Base-by-base conservation (phyloP, 768 basidiomycete genomes). In the Hygrocybe coccinea region DNA sequence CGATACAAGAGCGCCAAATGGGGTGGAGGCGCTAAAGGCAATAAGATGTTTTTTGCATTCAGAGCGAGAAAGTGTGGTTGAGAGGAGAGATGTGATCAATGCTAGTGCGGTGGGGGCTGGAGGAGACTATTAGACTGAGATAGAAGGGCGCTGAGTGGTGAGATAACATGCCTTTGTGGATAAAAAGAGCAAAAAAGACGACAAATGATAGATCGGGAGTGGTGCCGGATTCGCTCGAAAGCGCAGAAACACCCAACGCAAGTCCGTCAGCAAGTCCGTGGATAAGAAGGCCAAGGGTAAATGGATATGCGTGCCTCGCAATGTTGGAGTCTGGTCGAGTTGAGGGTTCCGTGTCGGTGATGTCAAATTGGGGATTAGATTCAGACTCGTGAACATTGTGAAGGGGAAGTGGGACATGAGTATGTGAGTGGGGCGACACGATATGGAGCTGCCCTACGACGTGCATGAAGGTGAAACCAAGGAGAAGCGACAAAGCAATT, bases 231-330 rank as follows among this genome's bases (percentile, higher is more conserved):
- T 66, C 64, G 9, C 60, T 56, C 2, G 68, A 68, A 36, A 86
- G 71, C 11, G 80, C 78, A 2, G 89, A 87, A 17, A 93, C 87
- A 21, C 95, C 97, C 37, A 98, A 74, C 2, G 91, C 92, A 55
- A 97, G 84, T 3, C 97, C 95, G 69, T 99, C 97, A 0, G 93
- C 89, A 47, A 94, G 76, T 1, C 85, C 89, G 65, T 99, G 95
- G 22, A 93, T 80, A 22, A 91, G 79, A 44, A 98, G 74, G 1
- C 95, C 97, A 8, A 97, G 70, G 0, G 93, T 91, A 36, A 95
- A 77, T 36, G 93, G 78, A 50, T 86, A 81, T 8, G 85, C 85
- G 14, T 73, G 73, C 35, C 58, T 54, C 25, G 52, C 48, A 39
- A 56, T 60, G 10, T 66, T 62, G 24, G 51, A 56, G 43, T 56